These are phyloP conservation scores for Artemisia tridentata DNA, from an alignment of 129 eudicot genomes.

Conservation along the genomic window DNA sequence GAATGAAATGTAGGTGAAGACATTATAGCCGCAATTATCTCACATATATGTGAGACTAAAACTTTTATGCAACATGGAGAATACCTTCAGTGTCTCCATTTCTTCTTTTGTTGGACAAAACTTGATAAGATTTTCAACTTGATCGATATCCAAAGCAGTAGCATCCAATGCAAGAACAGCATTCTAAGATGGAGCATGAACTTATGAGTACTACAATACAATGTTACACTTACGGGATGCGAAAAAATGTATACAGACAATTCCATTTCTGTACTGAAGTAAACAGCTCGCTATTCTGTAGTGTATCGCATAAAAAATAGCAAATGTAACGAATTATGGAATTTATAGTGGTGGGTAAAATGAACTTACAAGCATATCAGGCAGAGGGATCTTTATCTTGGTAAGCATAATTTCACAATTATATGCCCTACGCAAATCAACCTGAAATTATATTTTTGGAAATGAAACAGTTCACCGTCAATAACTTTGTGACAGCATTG, in stretches of 20 bases:
- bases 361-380: constrained; percentile 87
- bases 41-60: constrained; percentile 15
- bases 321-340: background rate
- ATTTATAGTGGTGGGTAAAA: background rate
- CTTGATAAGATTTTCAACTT: constrained; percentile 91
- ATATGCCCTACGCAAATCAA: constrained; percentile 90
- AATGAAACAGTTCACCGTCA: constrained; percentile 4
- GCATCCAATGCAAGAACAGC: constrained; percentile 89
- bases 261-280: background rate
- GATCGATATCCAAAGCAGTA: constrained; percentile 82
- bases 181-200: constrained; percentile 46
- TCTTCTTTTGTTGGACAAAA: constrained; percentile 98
- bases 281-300: background rate
- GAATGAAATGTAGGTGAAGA: constrained; percentile 12
- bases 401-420: constrained; percentile 98
- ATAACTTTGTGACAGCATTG: background rate
- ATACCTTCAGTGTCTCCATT: constrained; percentile 88
- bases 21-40: background rate
- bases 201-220: constrained; percentile 14
- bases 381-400: constrained; percentile 86
- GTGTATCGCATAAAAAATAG: background rate
- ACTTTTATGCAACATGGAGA: constrained; percentile 12
- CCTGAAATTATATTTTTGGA: constrained; percentile 40
- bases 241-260: background rate
- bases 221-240: background rate